These are phyloP conservation scores for Globisporangium nodosum DNA, from an alignment of 352 stramenopile species.

Conservation along the genomic window DNA sequence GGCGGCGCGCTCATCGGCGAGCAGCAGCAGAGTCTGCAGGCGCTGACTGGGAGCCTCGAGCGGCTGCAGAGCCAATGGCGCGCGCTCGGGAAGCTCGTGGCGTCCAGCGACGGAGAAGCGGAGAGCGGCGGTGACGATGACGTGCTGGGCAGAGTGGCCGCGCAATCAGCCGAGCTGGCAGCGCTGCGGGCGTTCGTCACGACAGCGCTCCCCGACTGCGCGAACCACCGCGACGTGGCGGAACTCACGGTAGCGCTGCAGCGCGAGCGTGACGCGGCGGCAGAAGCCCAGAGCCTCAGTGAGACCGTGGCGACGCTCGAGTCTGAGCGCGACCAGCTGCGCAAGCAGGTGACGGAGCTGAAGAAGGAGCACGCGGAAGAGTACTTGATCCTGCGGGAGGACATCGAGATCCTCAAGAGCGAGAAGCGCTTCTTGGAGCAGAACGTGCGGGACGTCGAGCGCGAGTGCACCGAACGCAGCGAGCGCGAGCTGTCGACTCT, in stretches of 20 bases:
- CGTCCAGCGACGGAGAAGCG: slow-evolving; percentile 8
- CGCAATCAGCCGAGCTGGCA: slow-evolving; percentile 6
- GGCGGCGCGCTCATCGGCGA: slow-evolving; percentile 28
- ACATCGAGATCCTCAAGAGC: slow-evolving; percentile 23
- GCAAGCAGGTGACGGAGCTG: slow-evolving; percentile 15
- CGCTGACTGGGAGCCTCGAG: slow-evolving; percentile 22
- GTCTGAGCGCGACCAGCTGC: slow-evolving; percentile 16
- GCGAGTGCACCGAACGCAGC: slow-evolving; percentile 19
- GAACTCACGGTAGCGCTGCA: slow-evolving; percentile 3
- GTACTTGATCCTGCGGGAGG: slow-evolving; percentile 21
- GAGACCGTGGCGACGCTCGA: slow-evolving; percentile 10
- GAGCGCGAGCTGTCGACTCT: slow-evolving; percentile 36
- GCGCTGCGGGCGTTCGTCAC: slow-evolving; percentile 5
- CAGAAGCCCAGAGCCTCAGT: background rate
- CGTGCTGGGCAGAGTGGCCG: slow-evolving; percentile 3
- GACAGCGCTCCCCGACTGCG: slow-evolving; percentile 3
- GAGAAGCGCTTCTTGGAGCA: slow-evolving; percentile 32
- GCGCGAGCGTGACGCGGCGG: slow-evolving; percentile 1
- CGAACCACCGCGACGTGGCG: background rate
- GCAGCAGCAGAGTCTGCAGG: slow-evolving; percentile 47
- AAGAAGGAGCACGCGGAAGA: slow-evolving; percentile 21
- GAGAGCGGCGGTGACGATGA: background rate
- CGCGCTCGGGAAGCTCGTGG: slow-evolving; percentile 14
- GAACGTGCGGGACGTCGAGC: slow-evolving; percentile 29
- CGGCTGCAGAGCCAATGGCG: slow-evolving; percentile 18